These are phyloP conservation scores for Aspergillus novofumigatus DNA, from an alignment of 2,329 filamentous ascomycete genomes.

Conservation along the genomic window DNA sequence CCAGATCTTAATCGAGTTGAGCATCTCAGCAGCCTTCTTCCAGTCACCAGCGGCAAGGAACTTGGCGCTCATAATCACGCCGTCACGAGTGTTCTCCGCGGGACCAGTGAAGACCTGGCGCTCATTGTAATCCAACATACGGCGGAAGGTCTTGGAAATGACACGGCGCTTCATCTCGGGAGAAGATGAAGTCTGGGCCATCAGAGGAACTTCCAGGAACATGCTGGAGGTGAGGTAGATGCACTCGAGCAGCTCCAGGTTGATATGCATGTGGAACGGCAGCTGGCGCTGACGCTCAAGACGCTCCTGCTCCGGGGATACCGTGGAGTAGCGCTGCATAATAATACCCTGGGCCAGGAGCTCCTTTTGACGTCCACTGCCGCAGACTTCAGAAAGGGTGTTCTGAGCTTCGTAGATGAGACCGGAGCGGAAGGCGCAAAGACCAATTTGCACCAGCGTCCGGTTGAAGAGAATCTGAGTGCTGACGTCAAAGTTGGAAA, in stretches of 20 bases:
- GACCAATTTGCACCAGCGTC: constrained; percentile 92
- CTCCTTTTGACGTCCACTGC: constrained; percentile 96
- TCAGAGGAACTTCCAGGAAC: constrained; percentile 94
- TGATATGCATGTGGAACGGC: constrained; percentile 99
- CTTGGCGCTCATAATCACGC: constrained; percentile 99
- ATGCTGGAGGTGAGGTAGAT: constrained; percentile 99
- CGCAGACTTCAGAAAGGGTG: constrained; percentile 96
- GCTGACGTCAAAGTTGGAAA: constrained; percentile 91
- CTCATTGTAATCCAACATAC: constrained; percentile 99
- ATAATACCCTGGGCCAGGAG: constrained; percentile 96
- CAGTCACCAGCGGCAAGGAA: constrained; percentile 94
- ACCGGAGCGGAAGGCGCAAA: constrained; percentile 95
- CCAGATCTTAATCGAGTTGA: constrained; percentile 99
- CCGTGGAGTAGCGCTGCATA: constrained; percentile 94
- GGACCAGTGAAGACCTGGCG: constrained; percentile 98
- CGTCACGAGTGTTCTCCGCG: constrained; percentile 96
- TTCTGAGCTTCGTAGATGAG: constrained; percentile 97
- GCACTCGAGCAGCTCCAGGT: constrained; percentile 94
- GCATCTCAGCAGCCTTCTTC: constrained; percentile 92
- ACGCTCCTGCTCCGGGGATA: constrained; percentile 95
- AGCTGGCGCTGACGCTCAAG: constrained; percentile 95
- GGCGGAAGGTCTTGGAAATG: constrained; percentile 98
- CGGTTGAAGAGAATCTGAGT: constrained; percentile 99
- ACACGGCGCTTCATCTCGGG: constrained; percentile 96
- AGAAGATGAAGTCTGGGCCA: constrained; percentile 93